Conservation (phyloP, 2,329 filamentous ascomycete genomes). For the Rasamsonia emersonii region DNA sequence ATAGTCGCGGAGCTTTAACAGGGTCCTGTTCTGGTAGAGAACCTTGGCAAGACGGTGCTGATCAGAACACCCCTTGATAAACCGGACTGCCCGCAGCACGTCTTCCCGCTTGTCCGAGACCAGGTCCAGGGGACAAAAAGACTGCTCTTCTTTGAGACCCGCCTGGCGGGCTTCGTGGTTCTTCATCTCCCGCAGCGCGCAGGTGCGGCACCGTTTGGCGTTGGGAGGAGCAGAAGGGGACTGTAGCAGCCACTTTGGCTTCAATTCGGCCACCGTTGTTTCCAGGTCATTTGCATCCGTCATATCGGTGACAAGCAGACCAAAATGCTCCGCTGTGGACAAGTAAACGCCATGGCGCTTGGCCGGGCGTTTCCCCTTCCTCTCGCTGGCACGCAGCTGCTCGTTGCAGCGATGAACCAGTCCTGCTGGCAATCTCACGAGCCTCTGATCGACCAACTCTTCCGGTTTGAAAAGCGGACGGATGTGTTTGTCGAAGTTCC, state of each 20-base stretch:
- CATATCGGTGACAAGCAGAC: slow-evolving; percentile 70
- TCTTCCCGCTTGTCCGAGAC: slow-evolving; percentile 40
- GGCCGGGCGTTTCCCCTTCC: slow-evolving; percentile 33
- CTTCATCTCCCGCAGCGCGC: slow-evolving; percentile 51
- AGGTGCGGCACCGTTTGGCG: slow-evolving; percentile 64
- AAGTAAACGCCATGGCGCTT: slow-evolving; percentile 45
- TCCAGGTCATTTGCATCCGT: slow-evolving; percentile 32
- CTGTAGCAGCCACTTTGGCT: slow-evolving; percentile 76
- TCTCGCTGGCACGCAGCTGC: slow-evolving; percentile 44
- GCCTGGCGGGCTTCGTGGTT: slow-evolving; percentile 27
- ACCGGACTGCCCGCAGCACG: slow-evolving; percentile 34
- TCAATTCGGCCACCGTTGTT: slow-evolving; percentile 57
- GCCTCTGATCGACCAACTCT: slow-evolving; percentile 49
- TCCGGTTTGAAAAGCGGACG: slow-evolving; percentile 47
- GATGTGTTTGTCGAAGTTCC: slow-evolving; percentile 36
- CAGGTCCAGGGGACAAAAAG: slow-evolving; percentile 60
- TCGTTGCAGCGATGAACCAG: slow-evolving; percentile 45
- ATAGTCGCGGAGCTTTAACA: slow-evolving; percentile 25
- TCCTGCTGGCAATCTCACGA: slow-evolving; percentile 40
- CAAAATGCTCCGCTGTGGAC: slow-evolving; percentile 49
- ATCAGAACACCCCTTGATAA: slow-evolving; percentile 31
- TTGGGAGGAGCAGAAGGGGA: slow-evolving; percentile 60
- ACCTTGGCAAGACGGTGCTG: slow-evolving; percentile 23
- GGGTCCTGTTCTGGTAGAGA: slow-evolving; percentile 25
- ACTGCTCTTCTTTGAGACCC: slow-evolving; percentile 22